These are phyloP conservation scores for Periglandula ipomoeae DNA, from an alignment of 2,329 filamentous ascomycete genomes.

Conservation along the genomic window DNA sequence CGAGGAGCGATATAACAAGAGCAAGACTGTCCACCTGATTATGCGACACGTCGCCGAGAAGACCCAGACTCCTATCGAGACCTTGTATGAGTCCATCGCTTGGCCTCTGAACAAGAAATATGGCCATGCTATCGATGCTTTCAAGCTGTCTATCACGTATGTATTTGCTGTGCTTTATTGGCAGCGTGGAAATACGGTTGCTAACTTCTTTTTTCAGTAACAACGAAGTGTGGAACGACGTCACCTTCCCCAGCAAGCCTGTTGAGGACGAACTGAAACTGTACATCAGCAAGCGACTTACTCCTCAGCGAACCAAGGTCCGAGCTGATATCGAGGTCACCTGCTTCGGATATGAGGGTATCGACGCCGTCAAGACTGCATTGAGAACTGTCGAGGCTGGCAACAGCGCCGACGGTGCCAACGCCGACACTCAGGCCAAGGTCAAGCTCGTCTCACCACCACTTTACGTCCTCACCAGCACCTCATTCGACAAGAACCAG, in stretches of 20 bases:
- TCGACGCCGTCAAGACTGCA: conserved; percentile 93
- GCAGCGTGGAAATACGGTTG: background rate
- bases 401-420: conserved; percentile 56
- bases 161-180: conserved; percentile 19
- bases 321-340: conserved; percentile 95
- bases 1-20: conserved; percentile 99
- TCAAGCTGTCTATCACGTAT: conserved; percentile 97
- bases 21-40: conserved; percentile 98
- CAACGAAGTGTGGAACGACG: conserved; percentile 90
- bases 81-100: conserved; percentile 84
- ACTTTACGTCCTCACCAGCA: conserved; percentile 90
- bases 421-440: conserved; percentile 82
- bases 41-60: conserved; percentile 99
- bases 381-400: conserved; percentile 83
- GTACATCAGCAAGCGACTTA: conserved; percentile 96
- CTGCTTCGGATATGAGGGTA: conserved; percentile 93
- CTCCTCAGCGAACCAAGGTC: conserved; percentile 97
- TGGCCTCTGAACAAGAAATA: conserved; percentile 99
- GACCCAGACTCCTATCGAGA: conserved; percentile 87
- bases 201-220: conserved; percentile 47
- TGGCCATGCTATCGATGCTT: conserved; percentile 92
- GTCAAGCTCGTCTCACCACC: conserved; percentile 97
- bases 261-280: conserved; percentile 84
- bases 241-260: conserved; percentile 75
- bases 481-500: conserved; percentile 83